Evolutionary conservation across 805 yeast genomes (phyloP), one percentile per base, ranked within the genome.

Genomic region (Cyberlindnera japonica): DNA sequence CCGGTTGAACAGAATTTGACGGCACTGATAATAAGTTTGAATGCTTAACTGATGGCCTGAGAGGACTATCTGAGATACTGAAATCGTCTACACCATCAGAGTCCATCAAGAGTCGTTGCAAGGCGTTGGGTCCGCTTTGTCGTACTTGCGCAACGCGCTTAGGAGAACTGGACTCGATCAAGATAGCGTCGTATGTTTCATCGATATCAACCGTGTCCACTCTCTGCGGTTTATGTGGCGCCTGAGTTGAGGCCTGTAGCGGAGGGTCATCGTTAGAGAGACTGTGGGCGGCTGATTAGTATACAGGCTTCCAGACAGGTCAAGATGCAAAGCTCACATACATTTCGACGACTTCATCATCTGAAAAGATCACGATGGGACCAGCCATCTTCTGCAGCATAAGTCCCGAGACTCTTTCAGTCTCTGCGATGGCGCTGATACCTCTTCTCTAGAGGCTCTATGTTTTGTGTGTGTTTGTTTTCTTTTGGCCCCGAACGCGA

Each of bases 261-360:
- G 43, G 32, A 10, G 9, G 14, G 9, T 32, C 43, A 20, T 37
- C 41, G 17, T 43, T 43, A 8, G 43, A 40, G 13, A 44, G 33
- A 15, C 42, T 37, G 17, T 18, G 9, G 14, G 16, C 6, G 11
- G 6, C 6, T 21, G 11, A 37, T 38, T 27, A 38, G 33, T 37
- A 19, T 10, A 27, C 31, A 16, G 30, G 32, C 17, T 24, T 15
- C 6, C 18, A 5, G 14, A 17, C 5, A 14, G n/a, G 14, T n/a
- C 18, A 8, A 5, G 22, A 14, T 14, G 12, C 19, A 23, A 16
- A 16, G 30, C 21, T 24, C 4, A 29, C 48, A 18, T 24, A 44
- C 48, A 40, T 40, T 24, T 44, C 48, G 13, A 44, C 38, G 40
- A 44, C 33, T 11, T 40, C 44, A 3, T 34, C 38, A 29, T 43